A percentile compares a stretch with the other conserved stretches of the same genome.
These are phyloP conservation scores for Aspergillus heteromorphus DNA, from an alignment of 495 filamentous ascomycete genomes.

Conservation along the genomic window DNA sequence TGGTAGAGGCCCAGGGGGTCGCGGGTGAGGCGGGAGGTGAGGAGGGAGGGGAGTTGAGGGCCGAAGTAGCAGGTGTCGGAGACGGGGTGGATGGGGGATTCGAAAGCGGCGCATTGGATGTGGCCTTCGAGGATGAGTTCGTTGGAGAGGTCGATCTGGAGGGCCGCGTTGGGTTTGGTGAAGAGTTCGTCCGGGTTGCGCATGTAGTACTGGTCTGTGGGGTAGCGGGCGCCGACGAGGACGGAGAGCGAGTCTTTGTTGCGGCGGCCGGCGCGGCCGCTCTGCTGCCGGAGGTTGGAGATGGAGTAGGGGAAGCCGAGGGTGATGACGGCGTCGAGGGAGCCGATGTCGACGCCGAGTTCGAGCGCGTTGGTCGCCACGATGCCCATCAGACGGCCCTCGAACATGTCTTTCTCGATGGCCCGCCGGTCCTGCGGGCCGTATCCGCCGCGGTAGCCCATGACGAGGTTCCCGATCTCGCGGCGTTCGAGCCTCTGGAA, in stretches of 20 bases:
- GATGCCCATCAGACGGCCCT: constrained; percentile 88
- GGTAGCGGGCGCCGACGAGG: constrained; percentile 84
- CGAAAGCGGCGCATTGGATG: constrained; percentile 90
- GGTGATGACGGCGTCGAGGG: constrained; percentile 88
- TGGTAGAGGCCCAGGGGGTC: constrained; percentile 81
- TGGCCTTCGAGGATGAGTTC: constrained; percentile 89
- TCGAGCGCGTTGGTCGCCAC: constrained; percentile 92
- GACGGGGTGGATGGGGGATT: constrained; percentile 79
- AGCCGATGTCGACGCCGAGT: constrained; percentile 92
- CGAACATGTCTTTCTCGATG: constrained; percentile 97
- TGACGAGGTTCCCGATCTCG: constrained; percentile 73
- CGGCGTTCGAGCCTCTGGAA: constrained; percentile 62
- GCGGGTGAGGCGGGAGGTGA: constrained; percentile 65
- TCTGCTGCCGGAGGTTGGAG: constrained; percentile 90
- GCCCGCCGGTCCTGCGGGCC: constrained; percentile 85
- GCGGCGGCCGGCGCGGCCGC: constrained; percentile 83
- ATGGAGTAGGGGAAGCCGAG: constrained; percentile 95
- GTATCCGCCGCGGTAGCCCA: constrained; percentile 96
- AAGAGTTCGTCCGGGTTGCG: constrained; percentile 96
- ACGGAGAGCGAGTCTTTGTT: constrained; percentile 94
- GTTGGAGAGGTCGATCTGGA: constrained; percentile 87
- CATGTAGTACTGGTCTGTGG: constrained; percentile 96
- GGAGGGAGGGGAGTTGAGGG: constrained; percentile 64
- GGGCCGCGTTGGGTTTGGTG: constrained; percentile 78
- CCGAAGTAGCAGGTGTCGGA: constrained; percentile 80